These are phyloP conservation scores for Pistacia atlantica DNA, from an alignment of 345 rosid species.

Conservation along the genomic window DNA sequence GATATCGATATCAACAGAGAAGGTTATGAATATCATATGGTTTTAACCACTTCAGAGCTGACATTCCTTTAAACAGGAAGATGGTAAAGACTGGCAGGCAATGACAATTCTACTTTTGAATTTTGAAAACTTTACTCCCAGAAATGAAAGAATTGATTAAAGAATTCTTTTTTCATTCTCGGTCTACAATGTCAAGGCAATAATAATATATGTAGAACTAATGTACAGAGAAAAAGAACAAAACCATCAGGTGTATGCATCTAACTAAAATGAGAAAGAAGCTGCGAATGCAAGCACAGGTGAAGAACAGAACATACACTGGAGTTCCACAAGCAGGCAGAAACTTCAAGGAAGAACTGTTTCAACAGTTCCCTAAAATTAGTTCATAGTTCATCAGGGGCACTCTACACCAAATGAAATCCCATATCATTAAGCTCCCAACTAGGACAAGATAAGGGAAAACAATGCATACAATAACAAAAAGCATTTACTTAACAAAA, in stretches of 20 bases:
- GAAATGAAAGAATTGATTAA: too few species aligned
- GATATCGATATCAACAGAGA: too few species aligned
- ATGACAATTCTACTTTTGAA: too few species aligned
- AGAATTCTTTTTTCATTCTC: too few species aligned
- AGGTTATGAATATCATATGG: too few species aligned
- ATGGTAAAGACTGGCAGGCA: too few species aligned
- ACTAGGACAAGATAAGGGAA: background rate
- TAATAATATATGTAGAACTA: too few species aligned
- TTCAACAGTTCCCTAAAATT: background rate
- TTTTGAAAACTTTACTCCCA: too few species aligned
- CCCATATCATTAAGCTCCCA: background rate
- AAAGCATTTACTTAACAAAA: background rate
- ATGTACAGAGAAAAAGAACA: background rate
- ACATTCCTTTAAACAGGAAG: too few species aligned
- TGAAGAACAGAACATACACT: too few species aligned
- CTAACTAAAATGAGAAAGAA: background rate
- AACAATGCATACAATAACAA: background rate
- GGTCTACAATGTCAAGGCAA: background rate
- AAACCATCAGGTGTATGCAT: background rate
- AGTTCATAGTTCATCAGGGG: background rate
- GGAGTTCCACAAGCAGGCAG: background rate
- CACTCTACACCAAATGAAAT: background rate
- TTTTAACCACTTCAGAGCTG: too few species aligned
- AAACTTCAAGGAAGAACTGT: background rate
- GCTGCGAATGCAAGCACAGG: too few species aligned